These are phyloP conservation scores for Cichorium intybus DNA, from an alignment of 140 eudicot species.

Conservation along the genomic window DNA sequence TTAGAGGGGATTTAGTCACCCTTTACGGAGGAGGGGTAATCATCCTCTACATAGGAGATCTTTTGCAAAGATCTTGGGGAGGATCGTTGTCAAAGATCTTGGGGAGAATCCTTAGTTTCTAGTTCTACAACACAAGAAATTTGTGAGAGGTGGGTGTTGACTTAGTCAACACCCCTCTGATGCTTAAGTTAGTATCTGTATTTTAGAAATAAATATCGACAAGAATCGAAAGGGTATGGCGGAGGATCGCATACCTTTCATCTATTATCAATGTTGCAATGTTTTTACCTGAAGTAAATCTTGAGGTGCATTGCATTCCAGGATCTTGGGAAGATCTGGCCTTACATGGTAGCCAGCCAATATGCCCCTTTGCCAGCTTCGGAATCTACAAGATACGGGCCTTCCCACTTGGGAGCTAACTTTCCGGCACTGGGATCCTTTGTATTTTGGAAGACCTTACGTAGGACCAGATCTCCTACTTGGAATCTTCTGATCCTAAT, in stretches of 20 bases:
- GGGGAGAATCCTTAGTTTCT: no score
- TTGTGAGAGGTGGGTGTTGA: no score
- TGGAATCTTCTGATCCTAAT: no score
- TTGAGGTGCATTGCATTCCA: not conserved
- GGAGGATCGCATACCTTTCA: not conserved
- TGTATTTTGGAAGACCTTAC: no score
- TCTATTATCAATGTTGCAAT: not conserved
- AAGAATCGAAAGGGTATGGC: not conserved
- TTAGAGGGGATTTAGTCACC: no score
- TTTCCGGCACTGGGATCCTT: not conserved
- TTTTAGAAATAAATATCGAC: not conserved
- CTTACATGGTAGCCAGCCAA: not conserved
- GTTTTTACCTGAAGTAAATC: not conserved
- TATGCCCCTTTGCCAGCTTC: not conserved
- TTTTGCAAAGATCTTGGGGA: no score
- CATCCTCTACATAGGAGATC: no score
- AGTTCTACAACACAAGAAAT: no score
- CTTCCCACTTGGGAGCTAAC: not conserved
- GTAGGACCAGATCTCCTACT: no score
- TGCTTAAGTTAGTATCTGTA: not conserved
- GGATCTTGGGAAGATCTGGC: not conserved
- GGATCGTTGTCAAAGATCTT: no score
- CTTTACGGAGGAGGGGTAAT: no score
- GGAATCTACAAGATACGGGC: not conserved
- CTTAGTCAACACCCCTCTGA: not conserved